These are phyloP conservation scores for Didymella sp. DNA, from an alignment of 2,329 filamentous ascomycete genomes.

Conservation along the genomic window DNA sequence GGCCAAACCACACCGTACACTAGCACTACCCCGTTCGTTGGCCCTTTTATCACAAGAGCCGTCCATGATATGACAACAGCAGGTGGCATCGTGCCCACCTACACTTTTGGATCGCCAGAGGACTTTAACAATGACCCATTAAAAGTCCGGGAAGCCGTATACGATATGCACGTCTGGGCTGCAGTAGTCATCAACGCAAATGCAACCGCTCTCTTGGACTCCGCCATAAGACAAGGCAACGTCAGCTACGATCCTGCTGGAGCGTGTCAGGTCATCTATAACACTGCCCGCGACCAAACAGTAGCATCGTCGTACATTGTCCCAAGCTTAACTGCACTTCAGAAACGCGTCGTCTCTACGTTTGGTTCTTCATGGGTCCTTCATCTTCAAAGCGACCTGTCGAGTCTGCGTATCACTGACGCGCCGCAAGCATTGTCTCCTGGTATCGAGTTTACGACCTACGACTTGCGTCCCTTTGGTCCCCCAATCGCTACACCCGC, in stretches of 20 bases:
- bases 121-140: slow-evolving; percentile 64
- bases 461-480: slow-evolving; percentile 66
- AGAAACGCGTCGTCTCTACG: slow-evolving; percentile 52
- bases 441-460: slow-evolving; percentile 61
- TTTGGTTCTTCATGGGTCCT: slow-evolving; percentile 58
- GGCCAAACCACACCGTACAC: slow-evolving; percentile 57
- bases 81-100: slow-evolving; percentile 56
- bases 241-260: slow-evolving; percentile 66
- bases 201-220: slow-evolving; percentile 63
- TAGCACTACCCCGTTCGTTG: slow-evolving; percentile 56
- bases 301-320: slow-evolving; percentile 60
- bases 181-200: slow-evolving; percentile 69
- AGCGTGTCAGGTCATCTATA: slow-evolving; percentile 63
- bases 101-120: slow-evolving; percentile 54
- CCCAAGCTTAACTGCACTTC: slow-evolving; percentile 58
- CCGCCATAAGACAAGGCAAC: slow-evolving; percentile 62
- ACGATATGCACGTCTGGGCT: slow-evolving; percentile 65
- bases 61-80: slow-evolving; percentile 51
- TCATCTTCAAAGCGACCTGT: slow-evolving; percentile 19
- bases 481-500: slow-evolving; percentile 63
- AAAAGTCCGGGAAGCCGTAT: slow-evolving; percentile 64
- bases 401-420: slow-evolving; percentile 48
- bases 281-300: slow-evolving; percentile 64
- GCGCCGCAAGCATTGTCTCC: slow-evolving; percentile 63
- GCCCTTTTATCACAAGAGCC: slow-evolving; percentile 59